Evolutionary conservation across 176 grass and related monocot genomes (phyloP).

Genomic region (Secale cereale): DNA sequence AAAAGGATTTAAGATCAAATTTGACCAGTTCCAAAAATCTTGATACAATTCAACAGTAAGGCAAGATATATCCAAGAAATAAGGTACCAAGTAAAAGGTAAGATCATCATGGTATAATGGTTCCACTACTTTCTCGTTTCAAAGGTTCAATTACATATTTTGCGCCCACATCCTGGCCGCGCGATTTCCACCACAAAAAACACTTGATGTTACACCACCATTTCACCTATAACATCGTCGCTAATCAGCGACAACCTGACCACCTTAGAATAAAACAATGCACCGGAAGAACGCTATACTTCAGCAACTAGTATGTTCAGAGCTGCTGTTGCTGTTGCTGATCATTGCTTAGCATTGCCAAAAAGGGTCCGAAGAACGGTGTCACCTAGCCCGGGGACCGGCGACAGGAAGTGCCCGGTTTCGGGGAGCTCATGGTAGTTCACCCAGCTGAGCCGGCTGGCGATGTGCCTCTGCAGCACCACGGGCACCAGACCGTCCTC

Average conservation of each 20-base stretch:
- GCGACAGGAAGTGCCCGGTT: conserved; percentile 57
- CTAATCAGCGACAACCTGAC: conserved; percentile 24
- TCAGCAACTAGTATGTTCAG: background rate
- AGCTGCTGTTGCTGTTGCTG: background rate
- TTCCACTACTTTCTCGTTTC: background rate
- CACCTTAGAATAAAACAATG: conserved; percentile 22
- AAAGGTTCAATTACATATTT: background rate
- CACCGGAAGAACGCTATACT: background rate
- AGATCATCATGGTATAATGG: background rate
- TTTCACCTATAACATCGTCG: conserved; percentile 27
- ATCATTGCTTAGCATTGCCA: background rate
- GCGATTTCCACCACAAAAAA: conserved; percentile 8
- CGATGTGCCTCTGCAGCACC: conserved; percentile 52
- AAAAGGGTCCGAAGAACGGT: conserved; percentile 62
- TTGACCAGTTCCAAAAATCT: too few relatives aligned
- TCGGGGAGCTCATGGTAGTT: conserved; percentile 63
- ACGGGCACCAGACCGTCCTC: conserved; percentile 76
- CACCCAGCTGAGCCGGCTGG: conserved; percentile 45
- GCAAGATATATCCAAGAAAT: too few relatives aligned
- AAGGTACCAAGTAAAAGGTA: too few relatives aligned
- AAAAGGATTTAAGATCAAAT: too few relatives aligned
- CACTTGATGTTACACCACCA: conserved; percentile 6
- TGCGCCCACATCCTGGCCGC: background rate
- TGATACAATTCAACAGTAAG: too few relatives aligned
- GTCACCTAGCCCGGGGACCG: conserved; percentile 42